Evolutionary conservation across 108 stramenopile species (phyloP).

Genomic region (Chaetoceros muelleri): DNA sequence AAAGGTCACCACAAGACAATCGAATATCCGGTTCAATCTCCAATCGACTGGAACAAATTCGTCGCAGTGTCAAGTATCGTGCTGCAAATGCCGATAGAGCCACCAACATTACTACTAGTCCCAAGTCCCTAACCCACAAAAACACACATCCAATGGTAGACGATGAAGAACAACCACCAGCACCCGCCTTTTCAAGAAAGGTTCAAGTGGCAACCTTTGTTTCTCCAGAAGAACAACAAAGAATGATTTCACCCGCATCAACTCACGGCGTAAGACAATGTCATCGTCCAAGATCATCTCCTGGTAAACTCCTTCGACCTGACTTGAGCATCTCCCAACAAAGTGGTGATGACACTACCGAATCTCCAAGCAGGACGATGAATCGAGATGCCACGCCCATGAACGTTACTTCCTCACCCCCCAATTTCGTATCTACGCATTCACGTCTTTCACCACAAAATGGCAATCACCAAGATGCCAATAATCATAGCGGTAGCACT

Average conservation of each 20-base stretch:
- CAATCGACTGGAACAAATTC: not conserved
- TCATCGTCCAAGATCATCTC: too few species aligned
- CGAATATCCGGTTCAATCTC: not conserved
- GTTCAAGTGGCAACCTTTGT: not conserved
- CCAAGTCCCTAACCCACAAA: not conserved
- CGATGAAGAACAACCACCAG: not conserved
- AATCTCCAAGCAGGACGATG: not conserved
- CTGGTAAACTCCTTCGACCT: too few species aligned
- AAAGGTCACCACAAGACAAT: not conserved
- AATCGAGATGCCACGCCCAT: too few species aligned
- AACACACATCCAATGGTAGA: not conserved
- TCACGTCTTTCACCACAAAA: not conserved
- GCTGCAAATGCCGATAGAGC: not conserved
- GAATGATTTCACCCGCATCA: too few species aligned
- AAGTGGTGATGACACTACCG: not conserved
- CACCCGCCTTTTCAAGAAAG: not conserved
- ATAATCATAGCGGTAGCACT: not conserved
- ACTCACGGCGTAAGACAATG: too few species aligned
- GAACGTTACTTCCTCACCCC: too few species aligned
- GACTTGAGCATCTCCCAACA: too few species aligned
- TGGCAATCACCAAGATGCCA: not conserved
- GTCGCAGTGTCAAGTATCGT: not conserved
- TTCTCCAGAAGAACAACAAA: not conserved
- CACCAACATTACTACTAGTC: not conserved
- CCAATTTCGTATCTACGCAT: too few species aligned